Evolutionary conservation across 202 grass and related monocot genomes (phyloP).

Genomic region (Setaria italica): DNA sequence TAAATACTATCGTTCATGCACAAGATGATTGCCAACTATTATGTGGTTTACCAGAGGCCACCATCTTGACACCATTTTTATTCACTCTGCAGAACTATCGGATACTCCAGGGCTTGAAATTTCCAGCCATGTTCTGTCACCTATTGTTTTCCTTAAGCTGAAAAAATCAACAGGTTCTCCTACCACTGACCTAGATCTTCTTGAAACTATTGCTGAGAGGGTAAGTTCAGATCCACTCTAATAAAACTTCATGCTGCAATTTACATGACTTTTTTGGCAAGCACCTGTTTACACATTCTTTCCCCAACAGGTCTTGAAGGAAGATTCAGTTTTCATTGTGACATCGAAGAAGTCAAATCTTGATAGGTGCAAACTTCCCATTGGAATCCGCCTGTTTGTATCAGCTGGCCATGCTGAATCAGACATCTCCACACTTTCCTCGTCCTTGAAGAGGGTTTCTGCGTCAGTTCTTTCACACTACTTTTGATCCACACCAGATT

Average conservation of each 20-base stretch:
- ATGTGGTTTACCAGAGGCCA: background rate
- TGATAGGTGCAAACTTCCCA: slow-evolving; percentile 79
- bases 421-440: slow-evolving; percentile 61
- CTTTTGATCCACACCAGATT: slow-evolving; percentile 41
- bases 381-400: slow-evolving; percentile 78
- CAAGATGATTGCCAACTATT: background rate
- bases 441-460: slow-evolving; percentile 77
- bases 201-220: slow-evolving; percentile 69
- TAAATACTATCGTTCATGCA: slow-evolving; percentile 23
- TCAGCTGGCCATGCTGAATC: slow-evolving; percentile 76
- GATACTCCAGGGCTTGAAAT: slow-evolving; percentile 72
- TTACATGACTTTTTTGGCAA: slow-evolving; percentile 27
- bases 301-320: slow-evolving; percentile 60
- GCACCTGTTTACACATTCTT: slow-evolving; percentile 24
- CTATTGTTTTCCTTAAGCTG: slow-evolving; percentile 79
- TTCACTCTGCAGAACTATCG: slow-evolving; percentile 66
- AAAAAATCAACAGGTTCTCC: slow-evolving; percentile 72
- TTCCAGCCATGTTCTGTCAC: slow-evolving; percentile 74
- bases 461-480: slow-evolving; percentile 63
- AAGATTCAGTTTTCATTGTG: slow-evolving; percentile 89
- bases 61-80: slow-evolving; percentile 23
- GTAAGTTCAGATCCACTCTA: slow-evolving; percentile 45
- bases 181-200: slow-evolving; percentile 62
- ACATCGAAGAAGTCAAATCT: slow-evolving; percentile 75
- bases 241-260: background rate